Conservation (phyloP, 169 alveolate species). For the Eimeria sp. region DNA sequence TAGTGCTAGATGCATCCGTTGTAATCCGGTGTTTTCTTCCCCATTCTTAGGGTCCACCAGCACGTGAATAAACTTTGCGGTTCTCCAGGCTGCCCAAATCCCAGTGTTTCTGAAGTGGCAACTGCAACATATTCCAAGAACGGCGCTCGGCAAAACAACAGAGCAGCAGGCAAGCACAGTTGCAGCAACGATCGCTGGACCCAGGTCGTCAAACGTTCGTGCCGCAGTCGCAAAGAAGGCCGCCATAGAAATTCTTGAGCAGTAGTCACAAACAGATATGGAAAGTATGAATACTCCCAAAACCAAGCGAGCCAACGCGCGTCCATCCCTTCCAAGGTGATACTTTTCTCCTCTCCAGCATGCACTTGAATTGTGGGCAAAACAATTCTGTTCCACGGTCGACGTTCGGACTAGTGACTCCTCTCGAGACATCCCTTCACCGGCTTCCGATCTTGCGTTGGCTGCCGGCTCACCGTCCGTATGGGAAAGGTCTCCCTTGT, state of each 20-base stretch:
- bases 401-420: neutral
- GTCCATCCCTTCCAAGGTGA: neutral
- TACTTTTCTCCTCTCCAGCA: neutral
- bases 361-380: neutral
- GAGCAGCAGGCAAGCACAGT: constrained; percentile 24
- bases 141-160: constrained; percentile 16
- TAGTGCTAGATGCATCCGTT: neutral
- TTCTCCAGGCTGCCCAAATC: constrained; percentile 41
- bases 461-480: neutral
- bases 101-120: constrained; percentile 5
- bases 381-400: constrained; percentile 8
- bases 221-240: constrained; percentile 35
- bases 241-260: constrained; percentile 49
- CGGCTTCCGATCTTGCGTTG: neutral
- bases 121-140: constrained; percentile 56
- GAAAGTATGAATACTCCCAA: neutral
- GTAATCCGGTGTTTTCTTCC: neutral
- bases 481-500: neutral
- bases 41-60: neutral
- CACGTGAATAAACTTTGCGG: constrained; percentile 13
- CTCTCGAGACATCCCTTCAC: neutral
- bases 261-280: constrained; percentile 36
- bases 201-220: neutral
- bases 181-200: constrained; percentile 12
- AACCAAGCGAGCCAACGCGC: neutral